Base-by-base conservation (phyloP, 1,139 yeast genomes). In the Yamadazyma spencermartinsiae region DNA sequence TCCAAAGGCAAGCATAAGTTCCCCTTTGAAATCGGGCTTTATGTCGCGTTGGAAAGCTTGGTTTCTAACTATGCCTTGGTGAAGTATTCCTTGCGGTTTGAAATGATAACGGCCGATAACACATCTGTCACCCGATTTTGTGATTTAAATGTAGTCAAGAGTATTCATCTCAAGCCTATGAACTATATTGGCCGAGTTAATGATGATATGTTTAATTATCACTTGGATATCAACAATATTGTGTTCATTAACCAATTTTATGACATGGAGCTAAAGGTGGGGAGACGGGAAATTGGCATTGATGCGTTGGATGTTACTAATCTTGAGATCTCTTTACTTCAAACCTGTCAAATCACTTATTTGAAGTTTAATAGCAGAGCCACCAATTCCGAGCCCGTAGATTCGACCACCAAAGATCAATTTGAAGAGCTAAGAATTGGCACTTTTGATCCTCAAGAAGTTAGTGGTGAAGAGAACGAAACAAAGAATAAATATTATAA, bases 21-120 rank as follows among this genome's bases (percentile, higher is more conserved):
- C 31, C 36, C 36, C 4, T 33, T 33, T 26, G 36, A 33, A 19
- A 15, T 33, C 14, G 24, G 24, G 3, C 14, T 33, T 5, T 18
- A 9, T 13, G 8, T 33, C 18, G 24, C 17, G 4, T 11, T 18
- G 11, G 36, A 33, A 18, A 12, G 31, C n/a, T 13, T 33, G 16
- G 28, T 19, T 4, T 25, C 36, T 4, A 25, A 19, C 17, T 18
- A 15, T 27, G 20, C 23, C 14, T 13, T 24, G 9, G 30, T 24
- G 25, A 19, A 19, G 19, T 33, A 33, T 27, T 17, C 17, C 8
- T 25, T 33, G 13, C 16, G 25, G 12, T 23, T 27, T 18, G 36
- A 33, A 17, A n/a, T 33, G 23, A 17, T 19, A 4, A 30, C 33
- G 5, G 25, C 25, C 12, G 35, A 25, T 21, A n/a, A 14, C 4